Percentiles rank a stretch among this genome's conserved stretches.
Conservation (phyloP, 176 grass and related monocot species). For the Juncus inflexus region DNA sequence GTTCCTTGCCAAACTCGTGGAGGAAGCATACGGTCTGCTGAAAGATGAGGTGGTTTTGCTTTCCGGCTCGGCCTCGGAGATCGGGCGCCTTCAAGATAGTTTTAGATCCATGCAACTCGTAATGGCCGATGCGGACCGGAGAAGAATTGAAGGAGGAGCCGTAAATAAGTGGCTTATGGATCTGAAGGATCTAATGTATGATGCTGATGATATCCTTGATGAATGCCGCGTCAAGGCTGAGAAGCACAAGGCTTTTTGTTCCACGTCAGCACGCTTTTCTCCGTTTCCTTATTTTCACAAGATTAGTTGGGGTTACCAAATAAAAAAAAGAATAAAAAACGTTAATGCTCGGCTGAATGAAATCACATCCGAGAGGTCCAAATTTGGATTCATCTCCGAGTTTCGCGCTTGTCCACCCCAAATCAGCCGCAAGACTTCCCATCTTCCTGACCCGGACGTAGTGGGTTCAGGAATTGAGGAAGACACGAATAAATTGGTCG, state of each 20-base stretch:
- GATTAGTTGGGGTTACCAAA: not conserved
- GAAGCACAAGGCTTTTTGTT: not conserved
- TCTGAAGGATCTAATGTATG: conserved; percentile 22
- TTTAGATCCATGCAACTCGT: conserved; percentile 18
- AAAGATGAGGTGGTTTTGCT: too few relatives aligned
- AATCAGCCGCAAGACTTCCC: not conserved
- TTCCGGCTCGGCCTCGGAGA: too few relatives aligned
- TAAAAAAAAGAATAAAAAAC: conserved; percentile 19
- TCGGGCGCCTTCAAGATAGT: too few relatives aligned
- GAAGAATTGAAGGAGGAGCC: not conserved
- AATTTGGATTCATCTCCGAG: not conserved
- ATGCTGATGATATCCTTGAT: conserved; percentile 21
- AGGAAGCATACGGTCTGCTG: too few relatives aligned
- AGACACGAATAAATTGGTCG: conserved; percentile 3
- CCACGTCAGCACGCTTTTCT: not conserved
- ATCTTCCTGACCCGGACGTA: conserved; percentile 22
- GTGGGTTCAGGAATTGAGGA: conserved; percentile 23
- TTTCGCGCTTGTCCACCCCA: not conserved
- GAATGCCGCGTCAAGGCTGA: conserved; percentile 4
- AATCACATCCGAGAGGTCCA: not conserved
- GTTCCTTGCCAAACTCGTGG: too few relatives aligned
- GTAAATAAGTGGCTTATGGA: conserved; percentile 19
- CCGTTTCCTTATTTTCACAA: not conserved
- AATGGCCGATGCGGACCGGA: conserved; percentile 27
- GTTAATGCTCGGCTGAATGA: conserved; percentile 25